Percentiles rank a stretch among this genome's conserved stretches.
Conservation (phyloP, 306 rosid species). For the Macrotyloma uniflorum region DNA sequence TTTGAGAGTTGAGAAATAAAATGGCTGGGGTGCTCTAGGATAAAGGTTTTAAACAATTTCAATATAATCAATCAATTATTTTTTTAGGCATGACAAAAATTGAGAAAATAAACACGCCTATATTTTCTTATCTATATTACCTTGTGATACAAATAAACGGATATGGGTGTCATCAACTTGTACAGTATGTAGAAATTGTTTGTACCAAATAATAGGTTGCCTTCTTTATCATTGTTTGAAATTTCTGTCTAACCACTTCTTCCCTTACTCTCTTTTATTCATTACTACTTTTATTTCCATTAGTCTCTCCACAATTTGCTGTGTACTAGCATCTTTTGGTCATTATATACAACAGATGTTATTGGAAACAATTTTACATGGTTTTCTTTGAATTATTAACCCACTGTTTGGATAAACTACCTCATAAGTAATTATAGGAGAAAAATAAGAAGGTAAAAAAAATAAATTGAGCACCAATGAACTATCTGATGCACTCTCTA, state of each 20-base stretch:
- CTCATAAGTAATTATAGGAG: not conserved
- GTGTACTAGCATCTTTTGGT: not conserved
- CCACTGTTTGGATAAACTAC: not conserved
- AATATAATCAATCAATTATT: not conserved
- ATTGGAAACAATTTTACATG: not conserved
- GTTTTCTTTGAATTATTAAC: not conserved
- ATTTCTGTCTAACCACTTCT: not conserved
- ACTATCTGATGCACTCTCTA: not conserved
- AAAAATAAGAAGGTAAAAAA: not conserved
- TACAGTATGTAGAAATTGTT: not conserved
- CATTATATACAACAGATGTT: not conserved
- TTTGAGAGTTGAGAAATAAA: constrained; percentile 2
- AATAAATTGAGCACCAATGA: not conserved
- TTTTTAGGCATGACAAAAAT: constrained; percentile 1
- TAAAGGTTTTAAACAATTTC: constrained; percentile 3
- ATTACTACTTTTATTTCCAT: not conserved
- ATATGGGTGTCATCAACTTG: not conserved
- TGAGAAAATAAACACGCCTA: not conserved
- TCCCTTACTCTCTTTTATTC: not conserved
- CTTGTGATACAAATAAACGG: not conserved
- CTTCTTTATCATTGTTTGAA: constrained; percentile 13
- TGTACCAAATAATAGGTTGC: not conserved
- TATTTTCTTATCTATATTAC: not conserved
- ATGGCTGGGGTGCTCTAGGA: not conserved
- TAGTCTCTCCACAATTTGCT: constrained; percentile 16